These are phyloP conservation scores for Yamadazyma sp. DNA, from an alignment of 1,139 yeast species.

Conservation along the genomic window DNA sequence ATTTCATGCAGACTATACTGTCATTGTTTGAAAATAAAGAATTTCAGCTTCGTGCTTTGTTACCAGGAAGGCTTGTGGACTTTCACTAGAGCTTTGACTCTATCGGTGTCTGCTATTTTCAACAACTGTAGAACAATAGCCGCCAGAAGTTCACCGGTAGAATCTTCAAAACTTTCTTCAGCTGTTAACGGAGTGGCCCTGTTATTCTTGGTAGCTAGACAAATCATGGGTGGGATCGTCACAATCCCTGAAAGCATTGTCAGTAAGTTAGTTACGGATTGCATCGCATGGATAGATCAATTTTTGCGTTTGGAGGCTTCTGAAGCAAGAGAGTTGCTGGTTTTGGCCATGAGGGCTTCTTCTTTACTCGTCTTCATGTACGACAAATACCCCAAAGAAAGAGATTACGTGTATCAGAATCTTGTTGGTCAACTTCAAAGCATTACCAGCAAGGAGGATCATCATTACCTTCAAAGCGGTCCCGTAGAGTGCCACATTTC, in stretches of 20 bases:
- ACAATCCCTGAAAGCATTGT: not conserved
- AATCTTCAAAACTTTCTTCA: not conserved
- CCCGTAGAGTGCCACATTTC: not conserved
- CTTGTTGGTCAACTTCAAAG: not conserved
- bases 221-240: not conserved
- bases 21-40: not conserved
- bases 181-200: not conserved
- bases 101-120: not conserved
- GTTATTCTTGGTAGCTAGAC: not conserved
- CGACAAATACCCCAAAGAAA: slow-evolving; percentile 4
- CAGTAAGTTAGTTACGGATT: not conserved
- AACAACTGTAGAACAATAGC: not conserved
- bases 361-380: slow-evolving; percentile 1
- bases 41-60: not conserved
- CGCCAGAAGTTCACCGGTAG: not conserved
- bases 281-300: not conserved
- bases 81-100: not conserved
- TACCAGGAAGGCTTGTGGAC: slow-evolving; percentile 1
- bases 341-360: not conserved
- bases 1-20: not conserved
- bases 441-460: not conserved
- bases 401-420: slow-evolving; percentile 4
- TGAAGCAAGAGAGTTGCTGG: not conserved
- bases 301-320: not conserved
- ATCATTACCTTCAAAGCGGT: not conserved